A percentile compares a stretch with the other conserved stretches of the same genome.
Conservation (phyloP, 2,329 filamentous ascomycete genomes). For the Colletotrichum musicola region DNA sequence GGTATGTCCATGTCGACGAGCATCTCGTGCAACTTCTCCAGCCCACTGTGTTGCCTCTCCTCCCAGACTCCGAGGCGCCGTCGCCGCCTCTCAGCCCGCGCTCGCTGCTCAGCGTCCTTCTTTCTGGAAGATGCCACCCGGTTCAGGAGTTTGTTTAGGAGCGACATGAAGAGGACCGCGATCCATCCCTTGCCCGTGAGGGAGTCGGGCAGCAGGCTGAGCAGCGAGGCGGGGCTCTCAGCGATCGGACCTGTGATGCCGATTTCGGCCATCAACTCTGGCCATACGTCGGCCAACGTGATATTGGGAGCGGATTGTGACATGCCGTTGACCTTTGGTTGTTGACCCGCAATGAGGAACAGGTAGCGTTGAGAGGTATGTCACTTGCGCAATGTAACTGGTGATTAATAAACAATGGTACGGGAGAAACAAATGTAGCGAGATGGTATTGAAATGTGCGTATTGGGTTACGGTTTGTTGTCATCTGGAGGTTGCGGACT, state of each 20-base stretch:
- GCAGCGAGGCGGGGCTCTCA: not conserved
- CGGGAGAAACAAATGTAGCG: no score
- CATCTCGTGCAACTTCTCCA: slow-evolving; percentile 32
- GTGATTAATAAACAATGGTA: no score
- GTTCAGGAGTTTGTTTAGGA: slow-evolving; percentile 26
- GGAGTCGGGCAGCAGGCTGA: slow-evolving; percentile 6
- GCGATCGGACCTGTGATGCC: not conserved
- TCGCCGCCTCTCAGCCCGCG: slow-evolving; percentile 8
- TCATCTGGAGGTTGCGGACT: no score
- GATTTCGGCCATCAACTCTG: slow-evolving; percentile 9
- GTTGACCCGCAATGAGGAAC: no score
- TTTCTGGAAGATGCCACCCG: not conserved
- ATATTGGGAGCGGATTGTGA: no score
- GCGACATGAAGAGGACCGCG: slow-evolving; percentile 13
- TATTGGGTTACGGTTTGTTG: no score
- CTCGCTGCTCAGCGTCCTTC: not conserved
- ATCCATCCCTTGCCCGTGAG: slow-evolving; percentile 26
- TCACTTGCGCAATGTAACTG: no score
- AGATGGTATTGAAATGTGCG: no score
- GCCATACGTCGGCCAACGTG: not conserved
- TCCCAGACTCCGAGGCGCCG: slow-evolving; percentile 29
- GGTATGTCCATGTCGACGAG: slow-evolving; percentile 25
- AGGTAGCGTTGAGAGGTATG: no score
- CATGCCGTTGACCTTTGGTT: no score
- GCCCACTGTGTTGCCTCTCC: slow-evolving; percentile 25